Base-by-base conservation (phyloP, 305 asterid species). In the Stenogyne calaminthoides region DNA sequence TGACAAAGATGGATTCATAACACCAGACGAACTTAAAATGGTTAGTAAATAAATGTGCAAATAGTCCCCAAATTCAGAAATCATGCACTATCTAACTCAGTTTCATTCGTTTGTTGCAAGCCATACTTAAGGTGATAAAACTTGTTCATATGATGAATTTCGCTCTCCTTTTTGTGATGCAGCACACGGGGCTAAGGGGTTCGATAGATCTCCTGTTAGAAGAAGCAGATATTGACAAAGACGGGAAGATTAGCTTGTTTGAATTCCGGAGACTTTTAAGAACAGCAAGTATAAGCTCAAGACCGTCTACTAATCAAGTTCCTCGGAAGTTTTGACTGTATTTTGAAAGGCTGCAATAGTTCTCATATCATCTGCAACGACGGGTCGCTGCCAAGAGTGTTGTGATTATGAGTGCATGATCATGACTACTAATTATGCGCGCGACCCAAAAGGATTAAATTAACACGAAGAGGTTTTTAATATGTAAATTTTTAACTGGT, bases 191-290 rank as follows among this genome's bases (percentile, higher is more conserved):
- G 20, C 71, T 93, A 72, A 82, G 80, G 78, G 96, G 96, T 34
- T 93, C 97, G 14, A 86, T 89, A 59, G 96, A 88, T 63, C 92
- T 95, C 22, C 80, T 93, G 7, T 80, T 93, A 25, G 96, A 91
- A 69, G 98, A 93, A 85, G 98, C 97, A 10, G 98, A 93, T 69
- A 86, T 91, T 0, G 97, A 93, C 81, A 91, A 85, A 81, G 98
- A 93, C 36, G 98, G 98, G 54, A 89, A 82, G 87, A 93, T 93
- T 61, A 93, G 98, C 88, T 80, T 93, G 67, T 71, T 88, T 0
- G 98, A 93, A 77, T 93, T 93, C 78, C 91, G 98, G 14, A 87
- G 94, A 61, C 97, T 93, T 34, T 73, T 93, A 80, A 88, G 96
- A 87, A 93, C 92, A 36, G 98, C 98, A 18, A 93, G 98, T 64